Evolutionary conservation across 179 eudicot genomes (phyloP).

Genomic region (Patellifolia procumbens): DNA sequence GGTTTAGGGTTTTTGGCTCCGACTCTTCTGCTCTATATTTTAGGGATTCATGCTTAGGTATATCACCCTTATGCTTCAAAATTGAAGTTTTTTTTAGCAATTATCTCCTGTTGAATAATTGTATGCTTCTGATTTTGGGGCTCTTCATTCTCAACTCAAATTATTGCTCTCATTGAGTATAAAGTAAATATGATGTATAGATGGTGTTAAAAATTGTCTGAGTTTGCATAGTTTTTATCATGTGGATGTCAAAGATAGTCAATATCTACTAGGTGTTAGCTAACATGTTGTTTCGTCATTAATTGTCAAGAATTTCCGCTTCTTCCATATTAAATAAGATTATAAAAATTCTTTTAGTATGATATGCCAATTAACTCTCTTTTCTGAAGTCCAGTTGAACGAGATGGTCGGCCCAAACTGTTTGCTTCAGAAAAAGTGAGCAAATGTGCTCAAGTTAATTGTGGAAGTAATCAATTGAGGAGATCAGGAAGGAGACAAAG

Average conservation of each 20-base stretch:
- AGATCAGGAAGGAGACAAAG: constrained; percentile 32
- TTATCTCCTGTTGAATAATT: not conserved
- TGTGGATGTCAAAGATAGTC: no score
- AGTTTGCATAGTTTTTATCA: no score
- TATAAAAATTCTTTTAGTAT: not conserved
- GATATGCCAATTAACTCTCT: not conserved
- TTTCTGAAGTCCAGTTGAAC: constrained; percentile 13
- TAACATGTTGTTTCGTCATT: not conserved
- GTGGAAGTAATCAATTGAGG: constrained; percentile 25
- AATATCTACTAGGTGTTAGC: not conserved
- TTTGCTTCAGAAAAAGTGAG: constrained; percentile 24
- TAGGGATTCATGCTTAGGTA: not conserved
- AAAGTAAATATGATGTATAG: no score
- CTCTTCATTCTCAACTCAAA: not conserved
- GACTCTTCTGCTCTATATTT: not conserved
- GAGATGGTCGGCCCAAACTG: constrained; percentile 16
- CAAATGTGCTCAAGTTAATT: constrained; percentile 20
- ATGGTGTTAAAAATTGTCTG: no score
- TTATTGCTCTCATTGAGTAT: no score
- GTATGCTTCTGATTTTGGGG: not conserved
- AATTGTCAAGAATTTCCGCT: not conserved
- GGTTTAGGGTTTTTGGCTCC: not conserved
- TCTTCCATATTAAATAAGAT: not conserved
- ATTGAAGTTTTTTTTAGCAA: not conserved
- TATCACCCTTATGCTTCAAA: not conserved